Evolutionary conservation across 140 eudicot genomes (phyloP), one percentile per base, ranked within the genome.

Genomic region (Eryngium alpinum): DNA sequence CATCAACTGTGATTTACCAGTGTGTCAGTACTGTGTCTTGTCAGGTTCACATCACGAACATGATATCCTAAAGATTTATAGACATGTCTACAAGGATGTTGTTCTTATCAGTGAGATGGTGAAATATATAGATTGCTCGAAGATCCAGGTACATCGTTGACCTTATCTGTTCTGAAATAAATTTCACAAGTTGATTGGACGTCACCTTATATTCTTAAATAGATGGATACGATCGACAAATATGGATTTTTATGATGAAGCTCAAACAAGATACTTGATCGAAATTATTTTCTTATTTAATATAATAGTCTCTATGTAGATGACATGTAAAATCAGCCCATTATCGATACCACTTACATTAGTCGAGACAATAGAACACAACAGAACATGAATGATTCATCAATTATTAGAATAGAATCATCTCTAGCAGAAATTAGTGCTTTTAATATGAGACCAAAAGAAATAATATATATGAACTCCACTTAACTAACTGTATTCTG

Each of bases 61-160:
- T 71, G 71, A 77, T 29, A 49, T 85, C 12, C 76, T 92, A 27
- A 89, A 83, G 29, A 79, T 92, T 12, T 90, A 89, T 81, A 81
- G 91, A 27, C 93, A 87, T 72, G 88, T 87, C 38, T 84, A 85
- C 80, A 86, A 84, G 79, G 93, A 86, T 67, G 96, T 88, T 14
- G 96, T 90, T 12, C 84, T 84, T 43, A 80, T 86, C 2, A 43
- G 22, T 25, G 83, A 86, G 59, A 90, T 90, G 63, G 80, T 27
- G 75, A 56, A 4, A 0, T 79, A 86, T n/a, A 80, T 88, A 16
- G 90, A 92, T 77, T 90, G 90, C 85, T 73, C 84, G 10, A 60
- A 24, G 25, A 86, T 91, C 49, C 96, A 89, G 91, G 96, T 89
- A 81, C 22, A 19, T 73, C 11, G 1, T 75, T 19, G 12, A 75